Conservation (phyloP, 495 filamentous ascomycete genomes). For the Penicillium ochrochloron region DNA sequence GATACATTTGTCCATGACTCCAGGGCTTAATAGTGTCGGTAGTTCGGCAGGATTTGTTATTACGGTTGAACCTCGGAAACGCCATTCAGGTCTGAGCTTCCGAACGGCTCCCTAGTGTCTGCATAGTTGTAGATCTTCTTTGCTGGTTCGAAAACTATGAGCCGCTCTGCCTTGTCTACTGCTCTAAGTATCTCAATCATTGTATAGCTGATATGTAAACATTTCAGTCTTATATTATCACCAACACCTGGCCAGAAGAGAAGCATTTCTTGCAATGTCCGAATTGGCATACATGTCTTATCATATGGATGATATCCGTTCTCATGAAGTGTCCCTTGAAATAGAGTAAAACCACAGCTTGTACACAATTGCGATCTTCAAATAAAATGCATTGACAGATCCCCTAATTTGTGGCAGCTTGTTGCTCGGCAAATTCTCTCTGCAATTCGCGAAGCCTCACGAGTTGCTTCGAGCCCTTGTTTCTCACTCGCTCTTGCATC, state of each 20-base stretch:
- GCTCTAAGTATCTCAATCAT: not conserved
- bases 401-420: not conserved
- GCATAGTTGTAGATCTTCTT: not conserved
- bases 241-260: not conserved
- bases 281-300: not conserved
- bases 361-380: not conserved
- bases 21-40: not conserved
- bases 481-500: constrained; percentile 1
- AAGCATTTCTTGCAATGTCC: not conserved
- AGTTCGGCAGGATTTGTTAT: not conserved
- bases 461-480: not conserved
- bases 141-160: not conserved
- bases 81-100: not conserved
- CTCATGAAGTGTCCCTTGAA: not conserved
- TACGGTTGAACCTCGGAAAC: not conserved
- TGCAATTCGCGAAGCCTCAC: not conserved
- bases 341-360: not conserved
- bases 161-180: not conserved
- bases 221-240: not conserved
- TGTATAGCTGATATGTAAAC: not conserved
- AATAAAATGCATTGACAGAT: not conserved
- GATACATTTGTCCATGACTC: too few relatives aligned
- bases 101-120: not conserved
- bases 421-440: not conserved
- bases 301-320: not conserved